These are phyloP conservation scores for Pythium sukuiense DNA, from an alignment of 352 stramenopile genomes.

Conservation along the genomic window DNA sequence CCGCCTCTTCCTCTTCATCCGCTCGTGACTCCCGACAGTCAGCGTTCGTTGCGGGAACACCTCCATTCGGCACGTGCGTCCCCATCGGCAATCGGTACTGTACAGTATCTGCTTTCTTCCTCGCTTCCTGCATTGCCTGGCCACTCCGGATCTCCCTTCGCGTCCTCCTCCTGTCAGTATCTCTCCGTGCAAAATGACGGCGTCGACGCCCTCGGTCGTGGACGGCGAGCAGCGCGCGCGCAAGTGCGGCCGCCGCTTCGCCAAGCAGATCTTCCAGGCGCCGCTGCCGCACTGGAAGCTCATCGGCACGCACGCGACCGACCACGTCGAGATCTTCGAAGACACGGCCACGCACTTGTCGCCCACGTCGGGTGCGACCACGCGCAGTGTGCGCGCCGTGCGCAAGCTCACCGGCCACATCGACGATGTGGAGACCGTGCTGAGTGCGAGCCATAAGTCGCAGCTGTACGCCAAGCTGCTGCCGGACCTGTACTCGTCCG, in stretches of 20 bases:
- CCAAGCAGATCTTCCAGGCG: conserved; percentile 66
- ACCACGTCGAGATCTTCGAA: conserved; percentile 66
- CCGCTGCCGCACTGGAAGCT: conserved; percentile 63
- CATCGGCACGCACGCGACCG: conserved; percentile 47
- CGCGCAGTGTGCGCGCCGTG: conserved; percentile 55
- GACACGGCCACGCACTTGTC: conserved; percentile 16
- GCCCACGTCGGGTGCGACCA: neutral
- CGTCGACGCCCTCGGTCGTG: conserved; percentile 23
- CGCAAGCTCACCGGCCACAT: conserved; percentile 50
- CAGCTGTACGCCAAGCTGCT: conserved; percentile 46
- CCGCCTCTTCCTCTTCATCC: conserved; percentile 3
- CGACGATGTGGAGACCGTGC: conserved; percentile 51
- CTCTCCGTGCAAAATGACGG: neutral
- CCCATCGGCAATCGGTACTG: too few species aligned
- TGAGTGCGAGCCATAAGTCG: conserved; percentile 38
- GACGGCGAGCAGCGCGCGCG: conserved; percentile 59
- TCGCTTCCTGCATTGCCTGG: neutral
- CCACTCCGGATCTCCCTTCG: conserved; percentile 1
- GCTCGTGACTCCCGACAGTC: neutral
- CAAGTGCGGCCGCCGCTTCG: conserved; percentile 45
- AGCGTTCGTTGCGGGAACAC: neutral
- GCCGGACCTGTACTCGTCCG: conserved; percentile 42
- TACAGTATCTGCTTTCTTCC: neutral
- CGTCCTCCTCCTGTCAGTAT: neutral
- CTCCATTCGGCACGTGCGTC: neutral